Percentiles rank a stretch among this genome's conserved stretches.
These are phyloP conservation scores for Saccharum spontaneum DNA, from an alignment of 176 grass and related monocot genomes.

Conservation along the genomic window DNA sequence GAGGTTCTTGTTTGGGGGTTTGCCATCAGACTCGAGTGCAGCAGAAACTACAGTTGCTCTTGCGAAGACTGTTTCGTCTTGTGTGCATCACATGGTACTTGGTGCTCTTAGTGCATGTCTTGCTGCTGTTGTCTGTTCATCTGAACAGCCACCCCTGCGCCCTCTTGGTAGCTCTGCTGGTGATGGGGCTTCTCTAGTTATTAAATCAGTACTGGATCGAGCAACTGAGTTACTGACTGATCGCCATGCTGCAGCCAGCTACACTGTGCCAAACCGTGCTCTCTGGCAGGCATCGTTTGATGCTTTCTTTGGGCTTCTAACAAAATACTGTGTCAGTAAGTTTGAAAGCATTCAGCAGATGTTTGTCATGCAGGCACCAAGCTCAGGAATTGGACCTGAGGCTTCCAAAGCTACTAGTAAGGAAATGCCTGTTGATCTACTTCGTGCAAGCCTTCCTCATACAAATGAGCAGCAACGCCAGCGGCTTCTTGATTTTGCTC, in stretches of 20 bases:
- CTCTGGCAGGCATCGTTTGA: constrained; percentile 99
- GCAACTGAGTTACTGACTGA: constrained; percentile 86
- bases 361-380: constrained; percentile 60
- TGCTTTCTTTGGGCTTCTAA: constrained; percentile 94
- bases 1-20: constrained; percentile 90
- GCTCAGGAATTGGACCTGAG: constrained; percentile 64
- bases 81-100: constrained; percentile 78
- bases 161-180: constrained; percentile 87
- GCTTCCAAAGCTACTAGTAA: constrained; percentile 73
- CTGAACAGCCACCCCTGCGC: constrained; percentile 97
- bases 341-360: constrained; percentile 91
- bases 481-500: constrained; percentile 82
- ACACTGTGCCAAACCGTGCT: constrained; percentile 68
- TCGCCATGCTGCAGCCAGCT: constrained; percentile 60
- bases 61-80: constrained; percentile 65
- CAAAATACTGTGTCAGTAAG: constrained; percentile 90
- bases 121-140: constrained; percentile 93
- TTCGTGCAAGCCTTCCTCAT: constrained; percentile 91
- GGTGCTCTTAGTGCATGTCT: constrained; percentile 91
- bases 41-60: constrained; percentile 80
- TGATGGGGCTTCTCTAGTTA: constrained; percentile 82
- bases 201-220: constrained; percentile 85
- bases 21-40: constrained; percentile 66
- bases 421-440: constrained; percentile 97
- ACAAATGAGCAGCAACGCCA: constrained; percentile 85